phyloP scores from a whole-genome alignment of 1,139 yeast species.

The Tardiomyces depauwii region DNA sequence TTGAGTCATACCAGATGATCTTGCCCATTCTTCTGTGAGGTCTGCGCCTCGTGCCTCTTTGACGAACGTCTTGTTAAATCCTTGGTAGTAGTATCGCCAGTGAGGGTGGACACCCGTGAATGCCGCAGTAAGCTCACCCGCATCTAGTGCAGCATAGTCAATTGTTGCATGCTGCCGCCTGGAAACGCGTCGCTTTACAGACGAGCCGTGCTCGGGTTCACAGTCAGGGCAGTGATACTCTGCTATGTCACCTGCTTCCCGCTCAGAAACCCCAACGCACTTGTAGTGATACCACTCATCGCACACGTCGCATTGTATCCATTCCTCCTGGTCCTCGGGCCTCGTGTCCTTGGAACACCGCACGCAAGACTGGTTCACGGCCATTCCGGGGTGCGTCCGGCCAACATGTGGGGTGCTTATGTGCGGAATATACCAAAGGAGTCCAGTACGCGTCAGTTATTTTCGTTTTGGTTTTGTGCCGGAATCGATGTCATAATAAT shows the following conservation, averaged over 20 bases:
- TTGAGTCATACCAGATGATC: constrained; percentile 9
- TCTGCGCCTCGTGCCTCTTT: constrained; percentile 21
- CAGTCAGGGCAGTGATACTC: constrained; percentile 49
- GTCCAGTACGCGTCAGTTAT: too few relatives aligned
- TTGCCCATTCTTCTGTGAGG: constrained; percentile 31
- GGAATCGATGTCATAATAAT: too few relatives aligned
- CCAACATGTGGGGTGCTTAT: too few relatives aligned
- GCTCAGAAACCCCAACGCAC: constrained; percentile 29
- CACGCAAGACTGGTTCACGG: too few relatives aligned
- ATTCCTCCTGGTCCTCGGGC: constrained; percentile 14
- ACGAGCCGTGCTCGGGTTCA: constrained; percentile 36
- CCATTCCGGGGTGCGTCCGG: too few relatives aligned
- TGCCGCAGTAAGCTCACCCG: constrained; percentile 48
- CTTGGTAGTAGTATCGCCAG: not conserved
- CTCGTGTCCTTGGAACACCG: too few relatives aligned
- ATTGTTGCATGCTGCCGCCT: constrained; percentile 42
- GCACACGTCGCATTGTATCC: constrained; percentile 60
- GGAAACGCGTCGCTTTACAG: constrained; percentile 44
- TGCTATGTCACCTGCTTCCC: constrained; percentile 32
- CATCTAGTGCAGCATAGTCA: constrained; percentile 73
- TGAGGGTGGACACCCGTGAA: constrained; percentile 7
- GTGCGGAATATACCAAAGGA: too few relatives aligned
- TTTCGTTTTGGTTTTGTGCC: too few relatives aligned
- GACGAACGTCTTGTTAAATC: constrained; percentile 6
- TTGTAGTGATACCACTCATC: constrained; percentile 48